These are phyloP conservation scores for Thielaviopsis populi DNA, from an alignment of 2,329 filamentous ascomycete species.

Conservation along the genomic window DNA sequence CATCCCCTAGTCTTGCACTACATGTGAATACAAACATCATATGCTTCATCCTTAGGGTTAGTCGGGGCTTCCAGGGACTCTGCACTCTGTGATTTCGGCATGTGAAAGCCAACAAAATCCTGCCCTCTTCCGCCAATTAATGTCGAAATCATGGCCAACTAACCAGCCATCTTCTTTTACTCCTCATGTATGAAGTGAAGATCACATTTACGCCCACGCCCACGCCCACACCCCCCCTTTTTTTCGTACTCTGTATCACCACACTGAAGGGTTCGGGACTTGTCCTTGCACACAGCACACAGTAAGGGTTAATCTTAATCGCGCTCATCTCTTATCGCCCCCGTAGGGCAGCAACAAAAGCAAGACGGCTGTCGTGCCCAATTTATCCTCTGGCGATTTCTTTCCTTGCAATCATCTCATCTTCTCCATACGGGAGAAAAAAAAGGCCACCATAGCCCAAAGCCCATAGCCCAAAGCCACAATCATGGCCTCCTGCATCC, in stretches of 20 bases:
- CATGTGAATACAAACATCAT: not conserved
- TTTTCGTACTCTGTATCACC: too few species aligned
- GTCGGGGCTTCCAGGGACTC: not conserved
- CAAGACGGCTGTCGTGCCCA: not conserved
- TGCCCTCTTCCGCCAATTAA: too few species aligned
- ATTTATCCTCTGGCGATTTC: not conserved
- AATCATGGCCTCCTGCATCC: conserved; percentile 11
- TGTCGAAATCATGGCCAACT: too few species aligned
- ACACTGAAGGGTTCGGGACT: not conserved
- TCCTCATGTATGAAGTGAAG: too few species aligned
- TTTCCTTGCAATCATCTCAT: not conserved
- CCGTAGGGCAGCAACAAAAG: not conserved
- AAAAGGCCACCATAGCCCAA: not conserved
- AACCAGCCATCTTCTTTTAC: too few species aligned
- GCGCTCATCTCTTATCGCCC: not conserved
- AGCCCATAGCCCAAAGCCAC: too few species aligned
- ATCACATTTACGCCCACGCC: too few species aligned
- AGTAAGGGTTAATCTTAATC: not conserved
- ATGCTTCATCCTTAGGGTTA: not conserved
- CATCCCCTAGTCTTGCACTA: not conserved
- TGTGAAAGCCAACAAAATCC: too few species aligned
- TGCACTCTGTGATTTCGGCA: too few species aligned
- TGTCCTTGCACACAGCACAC: too few species aligned
- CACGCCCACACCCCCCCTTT: too few species aligned
- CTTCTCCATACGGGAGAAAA: too few species aligned